Percentiles rank a stretch among this genome's conserved stretches.
These are phyloP conservation scores for Lithospermum erythrorhizon DNA, from an alignment of 257 asterid genomes.

Conservation along the genomic window DNA sequence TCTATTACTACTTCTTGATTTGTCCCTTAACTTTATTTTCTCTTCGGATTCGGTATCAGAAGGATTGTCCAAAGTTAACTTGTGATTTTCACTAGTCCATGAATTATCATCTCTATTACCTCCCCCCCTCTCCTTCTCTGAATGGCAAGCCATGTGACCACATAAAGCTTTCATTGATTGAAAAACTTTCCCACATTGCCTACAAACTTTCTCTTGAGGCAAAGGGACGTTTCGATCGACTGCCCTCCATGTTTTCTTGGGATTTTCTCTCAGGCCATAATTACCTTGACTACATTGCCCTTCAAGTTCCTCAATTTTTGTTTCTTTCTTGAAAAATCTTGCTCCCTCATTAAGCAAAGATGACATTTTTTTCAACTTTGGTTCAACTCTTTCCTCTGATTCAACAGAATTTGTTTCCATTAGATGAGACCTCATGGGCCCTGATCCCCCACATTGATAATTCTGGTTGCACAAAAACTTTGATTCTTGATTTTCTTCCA, in stretches of 20 bases:
- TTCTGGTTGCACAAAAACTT: slow-evolving; percentile 40
- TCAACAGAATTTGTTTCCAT: slow-evolving; percentile 4
- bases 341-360: slow-evolving; percentile 21
- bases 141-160: slow-evolving; percentile 97
- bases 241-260: slow-evolving; percentile 79
- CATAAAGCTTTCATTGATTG: slow-evolving; percentile 82
- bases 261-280: slow-evolving; percentile 78
- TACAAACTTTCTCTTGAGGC: slow-evolving; percentile 52
- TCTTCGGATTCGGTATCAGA: slow-evolving; percentile 65
- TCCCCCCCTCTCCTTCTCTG: slow-evolving; percentile 46
- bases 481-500: slow-evolving; percentile 17
- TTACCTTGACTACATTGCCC: slow-evolving; percentile 36
- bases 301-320: slow-evolving; percentile 30
- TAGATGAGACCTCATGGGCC: slow-evolving; percentile 56
- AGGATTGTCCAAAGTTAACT: slow-evolving; percentile 52
- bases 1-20: slow-evolving; percentile 35
- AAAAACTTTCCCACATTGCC: slow-evolving; percentile 90
- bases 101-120: slow-evolving; percentile 50
- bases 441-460: slow-evolving; percentile 77
- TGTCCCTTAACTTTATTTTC: slow-evolving; percentile 25
- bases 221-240: slow-evolving; percentile 32
- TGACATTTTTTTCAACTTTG: slow-evolving; percentile 22
- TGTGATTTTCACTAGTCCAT: slow-evolving; percentile 86
- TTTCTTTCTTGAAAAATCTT: slow-evolving; percentile 11
- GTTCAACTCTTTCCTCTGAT: slow-evolving; percentile 24